Conservation (phyloP, 352 stramenopile species). For the Phytophthora cactorum region DNA sequence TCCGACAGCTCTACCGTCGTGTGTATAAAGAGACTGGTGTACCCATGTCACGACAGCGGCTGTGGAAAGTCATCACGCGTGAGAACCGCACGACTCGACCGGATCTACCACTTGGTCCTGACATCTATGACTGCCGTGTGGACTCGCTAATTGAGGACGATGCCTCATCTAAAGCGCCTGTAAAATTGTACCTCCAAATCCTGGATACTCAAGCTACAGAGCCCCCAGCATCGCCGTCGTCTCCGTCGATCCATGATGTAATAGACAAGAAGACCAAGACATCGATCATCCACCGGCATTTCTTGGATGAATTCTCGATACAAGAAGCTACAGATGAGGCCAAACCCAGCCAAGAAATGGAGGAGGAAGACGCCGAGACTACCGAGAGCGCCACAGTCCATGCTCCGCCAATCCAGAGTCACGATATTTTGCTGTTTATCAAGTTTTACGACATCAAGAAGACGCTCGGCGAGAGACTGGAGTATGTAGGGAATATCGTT, state of each 20-base stretch:
- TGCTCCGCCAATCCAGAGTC: slow-evolving; percentile 23
- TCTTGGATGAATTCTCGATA: slow-evolving; percentile 65
- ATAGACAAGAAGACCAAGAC: slow-evolving; percentile 5
- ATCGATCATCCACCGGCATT: slow-evolving; percentile 53
- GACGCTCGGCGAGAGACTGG: slow-evolving; percentile 65
- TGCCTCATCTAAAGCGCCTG: slow-evolving; percentile 63
- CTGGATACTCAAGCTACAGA: slow-evolving; percentile 23
- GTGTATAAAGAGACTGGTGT: slow-evolving; percentile 73
- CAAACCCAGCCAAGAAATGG: slow-evolving; percentile 27
- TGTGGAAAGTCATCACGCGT: slow-evolving; percentile 88
- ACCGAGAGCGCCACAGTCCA: slow-evolving; percentile 15
- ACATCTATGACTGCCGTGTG: slow-evolving; percentile 50
- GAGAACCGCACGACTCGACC: slow-evolving; percentile 86
- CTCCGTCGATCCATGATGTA: slow-evolving; percentile 22
- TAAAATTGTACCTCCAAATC: slow-evolving; percentile 83
- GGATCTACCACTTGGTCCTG: slow-evolving; percentile 56
- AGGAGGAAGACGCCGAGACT: slow-evolving; percentile 18
- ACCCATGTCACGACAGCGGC: slow-evolving; percentile 61
- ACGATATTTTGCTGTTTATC: slow-evolving; percentile 84
- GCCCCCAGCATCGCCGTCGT: slow-evolving; percentile 19
- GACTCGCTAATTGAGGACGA: slow-evolving; percentile 81
- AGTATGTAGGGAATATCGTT: slow-evolving; percentile 84
- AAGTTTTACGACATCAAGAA: slow-evolving; percentile 83
- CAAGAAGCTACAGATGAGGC: slow-evolving; percentile 30
- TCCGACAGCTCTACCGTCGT: slow-evolving; percentile 70